Base-by-base conservation (phyloP, 495 filamentous ascomycete genomes). In the Penicillium verhagenii region DNA sequence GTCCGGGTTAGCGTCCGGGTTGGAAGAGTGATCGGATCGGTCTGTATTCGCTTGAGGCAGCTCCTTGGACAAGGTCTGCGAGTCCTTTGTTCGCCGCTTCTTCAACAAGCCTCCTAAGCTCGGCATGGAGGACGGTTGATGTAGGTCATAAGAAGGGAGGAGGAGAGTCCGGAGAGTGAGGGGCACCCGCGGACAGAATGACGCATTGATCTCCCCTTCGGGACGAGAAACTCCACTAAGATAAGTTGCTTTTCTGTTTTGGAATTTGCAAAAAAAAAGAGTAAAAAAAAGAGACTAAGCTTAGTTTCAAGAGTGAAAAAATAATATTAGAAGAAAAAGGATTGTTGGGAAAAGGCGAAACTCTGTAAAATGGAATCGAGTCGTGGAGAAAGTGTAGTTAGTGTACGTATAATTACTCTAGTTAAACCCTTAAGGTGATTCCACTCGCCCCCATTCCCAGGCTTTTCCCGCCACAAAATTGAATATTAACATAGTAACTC, bases 41-140 rank as follows among this genome's bases (percentile, higher is more conserved):
- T 53, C 50, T n/a, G 39, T n/a, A 21, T 42, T 42, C 2, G 40
- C 21, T 25, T 16, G 65, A 58, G 67, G 56, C 47, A 72, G 64
- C 67, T 84, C 80, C 67, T 82, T 81, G 57, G 73, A 73, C 67
- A 78, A 74, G 67, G 70, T 70, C 61, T 76, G 73, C 65, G 75
- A 78, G 70, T 91, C 87, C 85, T 91, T 96, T 76, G 93, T 95
- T 82, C 90, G 86, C 81, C 95, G 92, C 86, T 96, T 97, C 82
- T 97, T 98, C 66, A 98, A 83, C 66, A 96, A 87, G 58, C 90
- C 89, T 71, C 76, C 76, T 70, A 78, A 64, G 54, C 66, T 77
- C 69, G 72, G 75, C 74, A 77, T 77, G 60, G 70, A 71, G 67
- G 57, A 60, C 42, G 56, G 57, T 51, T 54, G 29, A n/a, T 50